Base-by-base conservation (phyloP, 306 rosid genomes). In the Vigna radiata region DNA sequence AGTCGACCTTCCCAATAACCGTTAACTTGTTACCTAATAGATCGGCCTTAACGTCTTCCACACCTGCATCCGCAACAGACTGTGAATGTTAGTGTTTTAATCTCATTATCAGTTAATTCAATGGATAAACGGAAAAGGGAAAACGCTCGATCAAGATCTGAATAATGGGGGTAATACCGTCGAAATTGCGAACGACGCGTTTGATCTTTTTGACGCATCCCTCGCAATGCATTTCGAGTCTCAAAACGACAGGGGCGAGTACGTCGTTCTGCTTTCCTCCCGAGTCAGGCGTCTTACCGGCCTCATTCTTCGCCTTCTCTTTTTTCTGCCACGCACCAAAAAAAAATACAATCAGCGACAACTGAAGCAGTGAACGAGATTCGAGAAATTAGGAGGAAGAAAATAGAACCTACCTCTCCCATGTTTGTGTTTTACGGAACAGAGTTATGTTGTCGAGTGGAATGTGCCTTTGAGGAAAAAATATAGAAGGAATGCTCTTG, bases 211-310 rank as follows among this genome's bases (percentile, higher is more conserved):
- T 84, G 1, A 89, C 95, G 59, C 97, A 90, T 4, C 98, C 98
- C 13, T 90, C 97, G 69, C 97, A 92, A 87, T 92, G 96, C 83
- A 89, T 63, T n/a, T 90, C 97, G 8, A 91, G 78, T 86, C 85
- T 94, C 18, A 81, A 85, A 74, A 94, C 88, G 77, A 82, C 85
- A 49, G 90, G 55, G 58, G 48, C 9, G 5, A 59, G 19, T 7
- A 76, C 87, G 25, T 85, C 92, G 75, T 82, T 86, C 63, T 89
- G 86, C 79, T 86, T 84, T 18, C 72, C 91, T 60, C 66, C 79
- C 27, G 73, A 77, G 27, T 76, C 87, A 41, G 86, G 61, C 72
- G 87, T 92, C 83, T 88, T 92, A 60, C 88, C 89, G 16, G 70
- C 60, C 37, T 85, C 90, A 63, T 81, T 77, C 79, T 86, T 89